Evolutionary conservation across 179 eudicot genomes (phyloP).

Genomic region (Heliamphora pulchella): DNA sequence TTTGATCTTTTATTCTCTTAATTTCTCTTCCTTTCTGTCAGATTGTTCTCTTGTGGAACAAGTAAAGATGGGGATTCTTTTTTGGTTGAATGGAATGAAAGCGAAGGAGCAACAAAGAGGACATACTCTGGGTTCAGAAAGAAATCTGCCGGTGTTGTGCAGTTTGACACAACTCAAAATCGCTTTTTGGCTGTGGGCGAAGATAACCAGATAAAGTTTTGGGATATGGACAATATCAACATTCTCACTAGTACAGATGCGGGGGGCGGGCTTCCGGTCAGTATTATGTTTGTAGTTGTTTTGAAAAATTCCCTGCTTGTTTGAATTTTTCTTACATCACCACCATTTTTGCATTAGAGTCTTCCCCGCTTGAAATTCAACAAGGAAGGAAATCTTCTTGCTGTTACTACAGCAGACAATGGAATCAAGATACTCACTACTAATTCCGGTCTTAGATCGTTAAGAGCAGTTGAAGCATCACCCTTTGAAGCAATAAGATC

Average conservation of each 20-base stretch:
- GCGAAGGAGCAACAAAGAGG: constrained; percentile 85
- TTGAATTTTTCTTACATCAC: constrained; percentile 10
- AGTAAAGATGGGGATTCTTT: constrained; percentile 88
- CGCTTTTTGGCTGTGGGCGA: constrained; percentile 91
- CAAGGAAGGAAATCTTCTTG: constrained; percentile 86
- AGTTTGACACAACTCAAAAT: constrained; percentile 86
- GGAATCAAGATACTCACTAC: constrained; percentile 76
- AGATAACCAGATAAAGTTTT: constrained; percentile 80
- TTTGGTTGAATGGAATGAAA: constrained; percentile 97
- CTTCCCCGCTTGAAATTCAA: constrained; percentile 82
- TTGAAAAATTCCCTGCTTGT: not conserved
- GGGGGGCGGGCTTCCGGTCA: constrained; percentile 90
- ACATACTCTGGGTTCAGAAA: constrained; percentile 72
- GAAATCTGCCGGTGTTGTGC: constrained; percentile 68
- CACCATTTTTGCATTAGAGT: constrained; percentile 31
- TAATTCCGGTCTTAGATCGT: constrained; percentile 55
- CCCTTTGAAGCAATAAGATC: constrained; percentile 67
- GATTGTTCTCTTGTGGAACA: constrained; percentile 95
- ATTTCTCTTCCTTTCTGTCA: constrained; percentile 21
- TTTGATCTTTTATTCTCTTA: not conserved
- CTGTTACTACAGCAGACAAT: constrained; percentile 67
- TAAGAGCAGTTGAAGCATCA: constrained; percentile 64
- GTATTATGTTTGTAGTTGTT: constrained; percentile 21
- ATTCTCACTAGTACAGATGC: constrained; percentile 63
- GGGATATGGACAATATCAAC: constrained; percentile 81